phyloP scores from a whole-genome alignment of 306 rosid species.

The Cucumis sativus region DNA sequence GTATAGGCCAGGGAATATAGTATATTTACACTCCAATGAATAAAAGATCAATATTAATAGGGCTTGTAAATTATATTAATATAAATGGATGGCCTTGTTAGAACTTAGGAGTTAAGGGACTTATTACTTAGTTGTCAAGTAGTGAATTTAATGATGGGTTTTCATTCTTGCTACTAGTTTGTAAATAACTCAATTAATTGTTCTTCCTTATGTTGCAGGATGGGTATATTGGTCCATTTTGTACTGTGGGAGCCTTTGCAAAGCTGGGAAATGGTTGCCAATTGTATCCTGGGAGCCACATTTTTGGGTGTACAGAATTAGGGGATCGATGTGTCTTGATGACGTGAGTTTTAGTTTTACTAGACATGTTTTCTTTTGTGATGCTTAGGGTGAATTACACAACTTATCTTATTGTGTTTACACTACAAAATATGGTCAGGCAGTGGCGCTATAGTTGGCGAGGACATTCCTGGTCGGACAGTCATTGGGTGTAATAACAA shows the following conservation, averaged over 20 bases:
- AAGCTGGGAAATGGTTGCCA: slow-evolving; percentile 68
- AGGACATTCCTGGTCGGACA: slow-evolving; percentile 71
- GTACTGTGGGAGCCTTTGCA: slow-evolving; percentile 65
- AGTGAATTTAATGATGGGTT: not conserved
- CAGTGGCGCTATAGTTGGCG: slow-evolving; percentile 96
- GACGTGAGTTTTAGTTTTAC: slow-evolving; percentile 52
- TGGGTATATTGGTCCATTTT: slow-evolving; percentile 86
- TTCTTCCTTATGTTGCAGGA: slow-evolving; percentile 34
- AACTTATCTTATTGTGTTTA: not conserved
- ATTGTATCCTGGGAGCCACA: slow-evolving; percentile 71
- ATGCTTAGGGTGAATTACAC: not conserved
- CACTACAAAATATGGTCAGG: slow-evolving; percentile 22
- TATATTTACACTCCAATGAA: not conserved
- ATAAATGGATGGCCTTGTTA: not conserved
- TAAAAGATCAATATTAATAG: not conserved
- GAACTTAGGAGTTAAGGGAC: not conserved
- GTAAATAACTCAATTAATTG: not conserved
- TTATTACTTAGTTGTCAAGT: not conserved
- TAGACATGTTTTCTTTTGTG: not conserved
- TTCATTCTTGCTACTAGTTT: not conserved
- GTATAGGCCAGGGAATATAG: not conserved
- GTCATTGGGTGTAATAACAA: slow-evolving; percentile 61
- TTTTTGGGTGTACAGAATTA: slow-evolving; percentile 60
- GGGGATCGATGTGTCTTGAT: slow-evolving; percentile 67
- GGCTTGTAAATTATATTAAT: not conserved